phyloP scores from a whole-genome alignment of 2,329 filamentous ascomycete species.

The Arthrinium phaeospermum region DNA sequence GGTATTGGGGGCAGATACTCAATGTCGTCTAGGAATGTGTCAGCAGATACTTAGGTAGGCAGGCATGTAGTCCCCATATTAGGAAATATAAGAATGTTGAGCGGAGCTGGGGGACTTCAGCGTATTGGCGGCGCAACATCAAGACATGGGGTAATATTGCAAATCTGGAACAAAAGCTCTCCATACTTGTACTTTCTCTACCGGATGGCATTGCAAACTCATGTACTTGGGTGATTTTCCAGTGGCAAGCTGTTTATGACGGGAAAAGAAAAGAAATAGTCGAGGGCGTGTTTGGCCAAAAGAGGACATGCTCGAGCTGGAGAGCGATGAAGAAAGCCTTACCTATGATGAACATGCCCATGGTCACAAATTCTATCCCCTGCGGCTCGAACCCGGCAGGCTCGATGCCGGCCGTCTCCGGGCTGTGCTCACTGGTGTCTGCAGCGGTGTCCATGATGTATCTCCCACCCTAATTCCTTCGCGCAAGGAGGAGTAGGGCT shows the following conservation, averaged over 20 bases:
- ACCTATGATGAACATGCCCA: slow-evolving; percentile 80
- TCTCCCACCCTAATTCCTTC: not conserved
- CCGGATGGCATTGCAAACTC: not conserved
- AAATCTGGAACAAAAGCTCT: not conserved
- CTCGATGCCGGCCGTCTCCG: slow-evolving; percentile 19
- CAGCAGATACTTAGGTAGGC: slow-evolving; percentile 10
- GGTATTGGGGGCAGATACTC: slow-evolving; percentile 76
- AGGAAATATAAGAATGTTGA: not conserved
- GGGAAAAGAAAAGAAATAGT: not conserved
- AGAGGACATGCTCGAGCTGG: not conserved
- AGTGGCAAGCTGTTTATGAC: not conserved
- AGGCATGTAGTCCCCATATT: slow-evolving; percentile 17
- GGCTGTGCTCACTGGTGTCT: not conserved
- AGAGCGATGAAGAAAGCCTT: slow-evolving; percentile 33
- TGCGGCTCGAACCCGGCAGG: slow-evolving; percentile 34
- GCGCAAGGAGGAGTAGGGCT: slow-evolving; percentile 11
- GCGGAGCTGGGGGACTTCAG: not conserved
- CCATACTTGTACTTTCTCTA: slow-evolving; percentile 2
- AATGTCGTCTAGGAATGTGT: slow-evolving; percentile 75
- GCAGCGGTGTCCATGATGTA: slow-evolving; percentile 15
- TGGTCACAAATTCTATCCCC: slow-evolving; percentile 68
- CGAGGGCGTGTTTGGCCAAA: not conserved
- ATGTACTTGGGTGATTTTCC: not conserved
- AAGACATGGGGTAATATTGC: not conserved
- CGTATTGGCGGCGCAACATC: not conserved